Conservation (phyloP, 2,329 filamentous ascomycete genomes). For the Basipetospora sp. region DNA sequence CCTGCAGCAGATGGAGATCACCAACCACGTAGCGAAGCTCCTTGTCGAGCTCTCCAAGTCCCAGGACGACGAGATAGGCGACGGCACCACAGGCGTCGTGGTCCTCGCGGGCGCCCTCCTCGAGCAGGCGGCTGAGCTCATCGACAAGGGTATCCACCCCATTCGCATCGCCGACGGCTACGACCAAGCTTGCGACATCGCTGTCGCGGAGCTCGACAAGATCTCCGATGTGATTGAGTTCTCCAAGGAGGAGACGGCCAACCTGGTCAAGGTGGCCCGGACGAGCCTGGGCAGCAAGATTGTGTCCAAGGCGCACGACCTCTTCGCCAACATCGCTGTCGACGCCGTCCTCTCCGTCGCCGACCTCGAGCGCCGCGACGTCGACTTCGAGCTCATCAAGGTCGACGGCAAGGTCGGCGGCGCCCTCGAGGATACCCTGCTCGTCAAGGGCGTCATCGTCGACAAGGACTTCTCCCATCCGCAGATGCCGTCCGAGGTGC, state of each 20-base stretch:
- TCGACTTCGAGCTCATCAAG: constrained; percentile 98
- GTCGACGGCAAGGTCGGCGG: constrained; percentile 97
- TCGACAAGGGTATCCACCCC: constrained; percentile 98
- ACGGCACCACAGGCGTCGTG: constrained; percentile 94
- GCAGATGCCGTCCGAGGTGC: constrained; percentile 93
- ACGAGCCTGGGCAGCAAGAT: constrained; percentile 97
- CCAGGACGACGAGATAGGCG: constrained; percentile 96
- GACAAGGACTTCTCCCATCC: constrained; percentile 99
- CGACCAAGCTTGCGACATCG: constrained; percentile 93
- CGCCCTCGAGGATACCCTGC: constrained; percentile 75
- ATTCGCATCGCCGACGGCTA: constrained; percentile 98
- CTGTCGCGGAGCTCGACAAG: constrained; percentile 77
- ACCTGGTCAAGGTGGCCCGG: constrained; percentile 86
- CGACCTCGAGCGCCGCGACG: constrained; percentile 88
- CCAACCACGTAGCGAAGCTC: constrained; percentile 94
- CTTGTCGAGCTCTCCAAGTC: constrained; percentile 95
- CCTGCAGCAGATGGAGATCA: constrained; percentile 94
- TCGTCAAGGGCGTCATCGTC: constrained; percentile 95
- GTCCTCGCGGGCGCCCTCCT: constrained; percentile 87
- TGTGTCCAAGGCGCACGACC: constrained; percentile 95
- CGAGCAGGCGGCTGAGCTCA: constrained; percentile 91
- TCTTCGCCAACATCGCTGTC: constrained; percentile 93
- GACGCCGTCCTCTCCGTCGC: constrained; percentile 94
- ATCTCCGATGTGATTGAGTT: constrained; percentile 90
- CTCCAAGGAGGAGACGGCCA: constrained; percentile 60